Evolutionary conservation across 2,329 filamentous ascomycete species (phyloP).

Genomic region (Talaromyces pinophilus): DNA sequence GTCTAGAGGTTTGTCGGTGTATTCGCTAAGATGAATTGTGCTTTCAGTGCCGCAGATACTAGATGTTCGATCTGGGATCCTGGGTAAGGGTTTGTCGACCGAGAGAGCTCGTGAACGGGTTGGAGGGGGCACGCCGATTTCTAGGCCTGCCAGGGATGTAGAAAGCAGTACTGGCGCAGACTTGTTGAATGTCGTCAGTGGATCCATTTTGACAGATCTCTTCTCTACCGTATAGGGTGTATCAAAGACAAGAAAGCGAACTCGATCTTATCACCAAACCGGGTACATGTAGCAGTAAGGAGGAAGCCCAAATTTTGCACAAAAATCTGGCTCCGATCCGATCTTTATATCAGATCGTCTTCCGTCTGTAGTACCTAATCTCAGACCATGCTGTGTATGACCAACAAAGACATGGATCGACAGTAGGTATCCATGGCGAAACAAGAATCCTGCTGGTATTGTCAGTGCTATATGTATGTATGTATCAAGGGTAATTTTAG

Average conservation of each 20-base stretch:
- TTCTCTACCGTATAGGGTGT: not conserved
- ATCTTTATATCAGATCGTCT: not conserved
- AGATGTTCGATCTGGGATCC: constrained; percentile 16
- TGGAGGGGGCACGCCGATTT: constrained; percentile 38
- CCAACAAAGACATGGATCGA: constrained; percentile 16
- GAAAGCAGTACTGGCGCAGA: constrained; percentile 39
- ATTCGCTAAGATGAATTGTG: not conserved
- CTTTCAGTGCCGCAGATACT: constrained; percentile 23
- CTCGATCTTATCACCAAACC: not conserved
- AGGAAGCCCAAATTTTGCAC: no score
- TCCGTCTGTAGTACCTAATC: not conserved
- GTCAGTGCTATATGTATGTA: not conserved
- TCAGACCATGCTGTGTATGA: not conserved
- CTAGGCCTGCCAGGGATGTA: constrained; percentile 41
- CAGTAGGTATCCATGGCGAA: constrained; percentile 4
- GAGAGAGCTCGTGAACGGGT: constrained; percentile 30
- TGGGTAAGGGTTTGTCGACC: constrained; percentile 23
- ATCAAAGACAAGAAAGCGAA: not conserved
- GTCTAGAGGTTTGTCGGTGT: not conserved
- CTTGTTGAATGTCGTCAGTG: constrained; percentile 27
- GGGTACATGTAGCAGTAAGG: not conserved
- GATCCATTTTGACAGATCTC: constrained; percentile 5
- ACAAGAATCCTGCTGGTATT: constrained; percentile 3
- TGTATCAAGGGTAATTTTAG: constrained; percentile 8
- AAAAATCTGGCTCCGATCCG: not conserved